Percentiles rank a stretch among this genome's conserved stretches.
These are phyloP conservation scores for Macroventuria anomochaeta DNA, from an alignment of 2,329 filamentous ascomycete genomes.

Conservation along the genomic window DNA sequence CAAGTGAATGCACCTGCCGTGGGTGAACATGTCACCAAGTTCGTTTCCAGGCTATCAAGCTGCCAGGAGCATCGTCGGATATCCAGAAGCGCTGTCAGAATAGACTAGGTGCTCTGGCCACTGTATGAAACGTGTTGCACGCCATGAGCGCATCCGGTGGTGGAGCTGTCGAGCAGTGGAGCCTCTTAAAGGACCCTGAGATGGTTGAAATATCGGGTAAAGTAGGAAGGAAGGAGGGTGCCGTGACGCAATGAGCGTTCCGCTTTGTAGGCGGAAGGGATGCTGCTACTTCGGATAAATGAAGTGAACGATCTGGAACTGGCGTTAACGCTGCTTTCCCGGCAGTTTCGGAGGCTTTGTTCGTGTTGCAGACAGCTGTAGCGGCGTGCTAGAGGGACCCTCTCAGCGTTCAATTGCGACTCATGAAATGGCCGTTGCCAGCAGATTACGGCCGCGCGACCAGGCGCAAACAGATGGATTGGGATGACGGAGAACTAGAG, in stretches of 20 bases:
- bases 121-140: conserved; percentile 26
- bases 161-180: conserved; percentile 30
- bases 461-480: conserved; percentile 13
- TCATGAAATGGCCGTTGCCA: conserved; percentile 10
- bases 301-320: conserved; percentile 9
- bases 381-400: neutral
- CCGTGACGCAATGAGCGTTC: conserved; percentile 18
- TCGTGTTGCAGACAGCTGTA: neutral
- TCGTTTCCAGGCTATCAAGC: neutral
- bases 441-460: conserved; percentile 7
- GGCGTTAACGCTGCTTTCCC: conserved; percentile 1
- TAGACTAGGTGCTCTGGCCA: conserved; percentile 21
- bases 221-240: conserved; percentile 29
- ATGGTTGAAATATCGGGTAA: conserved; percentile 30
- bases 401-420: conserved; percentile 5
- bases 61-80: conserved; percentile 5
- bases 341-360: neutral
- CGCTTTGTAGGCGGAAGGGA: conserved; percentile 18
- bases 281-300: conserved; percentile 25
- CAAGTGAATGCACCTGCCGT: neutral
- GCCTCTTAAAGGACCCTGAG: conserved; percentile 30
- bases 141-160: conserved; percentile 19
- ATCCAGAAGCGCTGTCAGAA: conserved; percentile 24
- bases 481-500: conserved; percentile 5
- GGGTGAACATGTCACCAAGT: neutral